phyloP scores from a whole-genome alignment of 345 rosid species.

The Gossypioides kirkii region DNA sequence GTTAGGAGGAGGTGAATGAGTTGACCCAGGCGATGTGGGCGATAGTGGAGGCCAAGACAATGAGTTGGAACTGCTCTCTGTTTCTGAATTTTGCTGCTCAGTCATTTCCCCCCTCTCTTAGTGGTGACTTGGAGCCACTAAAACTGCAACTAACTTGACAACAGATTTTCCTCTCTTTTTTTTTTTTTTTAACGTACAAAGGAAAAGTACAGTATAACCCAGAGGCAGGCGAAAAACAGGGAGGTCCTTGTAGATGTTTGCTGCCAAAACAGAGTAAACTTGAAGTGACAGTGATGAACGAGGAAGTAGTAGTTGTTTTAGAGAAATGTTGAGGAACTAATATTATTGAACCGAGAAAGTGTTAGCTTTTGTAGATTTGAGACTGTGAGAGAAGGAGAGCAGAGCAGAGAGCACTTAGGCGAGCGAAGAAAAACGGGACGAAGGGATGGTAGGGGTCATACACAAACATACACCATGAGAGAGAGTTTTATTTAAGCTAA shows the following conservation, averaged over 20 bases:
- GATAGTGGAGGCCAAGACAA: conserved; percentile 18
- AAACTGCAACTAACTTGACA: not conserved
- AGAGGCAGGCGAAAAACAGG: not conserved
- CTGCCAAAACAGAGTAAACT: not conserved
- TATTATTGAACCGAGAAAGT: not conserved
- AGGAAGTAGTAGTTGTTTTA: not conserved
- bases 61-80: conserved; percentile 37
- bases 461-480: not conserved
- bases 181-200: not conserved
- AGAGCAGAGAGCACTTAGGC: not conserved
- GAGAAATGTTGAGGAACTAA: not conserved
- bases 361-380: not conserved
- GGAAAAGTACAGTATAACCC: not conserved
- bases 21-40: conserved; percentile 16
- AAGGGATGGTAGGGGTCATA: not conserved
- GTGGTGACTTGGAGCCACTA: not conserved
- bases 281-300: conserved; percentile 1
- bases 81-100: conserved; percentile 28
- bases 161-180: not conserved
- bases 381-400: not conserved
- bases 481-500: not conserved
- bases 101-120: conserved; percentile 15
- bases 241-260: not conserved
- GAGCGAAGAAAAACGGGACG: not conserved
- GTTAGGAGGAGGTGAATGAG: conserved; percentile 5